Evolutionary conservation across 1,284 basidiomycete species (phyloP).

Genomic region (Apiotrichum brassicae): DNA sequence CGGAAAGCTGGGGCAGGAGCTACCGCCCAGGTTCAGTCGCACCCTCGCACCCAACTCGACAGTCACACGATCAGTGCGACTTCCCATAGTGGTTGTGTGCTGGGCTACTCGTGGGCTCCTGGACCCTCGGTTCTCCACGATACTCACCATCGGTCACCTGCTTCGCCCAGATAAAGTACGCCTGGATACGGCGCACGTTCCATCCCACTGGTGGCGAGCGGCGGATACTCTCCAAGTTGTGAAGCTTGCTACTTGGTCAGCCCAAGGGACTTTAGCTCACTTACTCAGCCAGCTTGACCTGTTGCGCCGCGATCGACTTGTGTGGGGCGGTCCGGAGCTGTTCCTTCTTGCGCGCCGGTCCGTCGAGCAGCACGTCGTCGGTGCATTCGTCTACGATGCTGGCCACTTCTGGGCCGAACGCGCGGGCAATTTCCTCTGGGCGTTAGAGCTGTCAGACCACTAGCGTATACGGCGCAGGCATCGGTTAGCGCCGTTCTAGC

Average conservation of each 20-base stretch:
- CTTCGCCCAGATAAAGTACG: slow-evolving; percentile 48
- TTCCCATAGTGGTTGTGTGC: too few species aligned
- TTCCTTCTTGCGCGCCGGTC: slow-evolving; percentile 39
- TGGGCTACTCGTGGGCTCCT: too few species aligned
- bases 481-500: too few species aligned
- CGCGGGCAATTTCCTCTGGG: slow-evolving; percentile 35
- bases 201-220: slow-evolving; percentile 43
- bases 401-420: slow-evolving; percentile 44
- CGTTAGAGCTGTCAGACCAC: neutral
- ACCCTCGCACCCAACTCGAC: too few species aligned
- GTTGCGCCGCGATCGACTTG: slow-evolving; percentile 44
- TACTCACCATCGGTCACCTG: slow-evolving; percentile 44
- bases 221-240: slow-evolving; percentile 46
- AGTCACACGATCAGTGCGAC: too few species aligned
- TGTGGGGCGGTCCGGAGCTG: slow-evolving; percentile 43
- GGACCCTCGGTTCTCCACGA: neutral
- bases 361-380: slow-evolving; percentile 32
- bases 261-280: slow-evolving; percentile 2
- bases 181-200: slow-evolving; percentile 40
- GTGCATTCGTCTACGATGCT: slow-evolving; percentile 46
- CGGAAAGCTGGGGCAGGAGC: too few species aligned
- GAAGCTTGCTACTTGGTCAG: slow-evolving; percentile 39
- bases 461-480: neutral
- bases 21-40: too few species aligned
- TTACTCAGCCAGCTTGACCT: slow-evolving; percentile 47